Evolutionary conservation across 345 rosid species (phyloP).

Genomic region (Eucalyptus albens): DNA sequence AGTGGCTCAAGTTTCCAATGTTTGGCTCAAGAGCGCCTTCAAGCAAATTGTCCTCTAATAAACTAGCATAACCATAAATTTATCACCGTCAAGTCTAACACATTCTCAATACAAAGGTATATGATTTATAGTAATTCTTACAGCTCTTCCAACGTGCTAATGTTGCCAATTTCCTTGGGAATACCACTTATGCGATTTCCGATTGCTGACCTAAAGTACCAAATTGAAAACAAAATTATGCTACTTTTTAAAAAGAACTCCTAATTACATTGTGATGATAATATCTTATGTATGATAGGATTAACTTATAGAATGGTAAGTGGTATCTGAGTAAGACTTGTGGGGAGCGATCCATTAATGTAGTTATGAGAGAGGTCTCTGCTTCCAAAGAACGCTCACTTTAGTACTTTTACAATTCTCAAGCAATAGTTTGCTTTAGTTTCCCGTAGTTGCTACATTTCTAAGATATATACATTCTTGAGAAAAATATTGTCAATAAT

Average conservation of each 20-base stretch:
- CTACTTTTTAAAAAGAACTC: neutral
- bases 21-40: slow-evolving; percentile 45
- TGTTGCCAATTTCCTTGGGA: slow-evolving; percentile 45
- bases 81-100: neutral
- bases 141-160: slow-evolving; percentile 42
- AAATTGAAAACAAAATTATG: neutral
- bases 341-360: slow-evolving; percentile 61
- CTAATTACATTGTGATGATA: neutral
- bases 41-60: slow-evolving; percentile 49
- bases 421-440: neutral
- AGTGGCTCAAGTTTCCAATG: slow-evolving; percentile 43
- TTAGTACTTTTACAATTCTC: neutral
- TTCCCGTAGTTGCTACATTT: neutral
- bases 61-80: slow-evolving; percentile 10
- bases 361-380: slow-evolving; percentile 80
- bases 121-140: slow-evolving; percentile 13
- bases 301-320: slow-evolving; percentile 40
- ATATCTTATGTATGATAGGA: neutral
- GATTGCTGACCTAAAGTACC: slow-evolving; percentile 19
- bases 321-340: slow-evolving; percentile 32
- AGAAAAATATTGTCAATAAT: neutral
- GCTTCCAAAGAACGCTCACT: neutral
- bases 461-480: neutral
- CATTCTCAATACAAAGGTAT: neutral
- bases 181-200: slow-evolving; percentile 69